A percentile compares a stretch with the other conserved stretches of the same genome.
phyloP scores from a whole-genome alignment of 2,329 filamentous ascomycete genomes.

The Aspergillus fumigatus region DNA sequence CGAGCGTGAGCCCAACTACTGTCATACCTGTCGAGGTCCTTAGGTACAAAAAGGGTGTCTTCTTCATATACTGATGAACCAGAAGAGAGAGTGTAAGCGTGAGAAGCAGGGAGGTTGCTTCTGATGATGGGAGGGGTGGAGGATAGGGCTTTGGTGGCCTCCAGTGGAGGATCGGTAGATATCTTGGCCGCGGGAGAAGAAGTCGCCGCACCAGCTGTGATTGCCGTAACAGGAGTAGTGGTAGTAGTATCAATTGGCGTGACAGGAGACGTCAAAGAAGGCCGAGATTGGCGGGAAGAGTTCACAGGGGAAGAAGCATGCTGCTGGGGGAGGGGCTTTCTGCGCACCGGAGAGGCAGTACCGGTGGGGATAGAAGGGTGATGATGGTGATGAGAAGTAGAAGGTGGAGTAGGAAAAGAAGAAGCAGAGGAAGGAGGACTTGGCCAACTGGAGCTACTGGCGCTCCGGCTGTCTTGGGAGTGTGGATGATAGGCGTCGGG shows the following conservation, averaged over 20 bases:
- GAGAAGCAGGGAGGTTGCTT: conserved; percentile 11
- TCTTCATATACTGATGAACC: conserved; percentile 25
- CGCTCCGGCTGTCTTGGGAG: conserved; percentile 5
- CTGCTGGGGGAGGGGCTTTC: conserved; percentile 52
- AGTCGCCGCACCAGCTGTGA: not conserved
- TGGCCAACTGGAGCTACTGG: conserved; percentile 13
- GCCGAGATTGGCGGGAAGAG: conserved; percentile 13
- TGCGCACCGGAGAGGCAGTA: conserved; percentile 43
- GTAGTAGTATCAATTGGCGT: not conserved
- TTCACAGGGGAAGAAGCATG: conserved; percentile 40
- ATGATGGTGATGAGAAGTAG: conserved; percentile 5
- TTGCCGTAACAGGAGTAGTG: not conserved
- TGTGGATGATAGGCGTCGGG: conserved; percentile 14
- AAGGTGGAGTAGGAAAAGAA: conserved; percentile 10
- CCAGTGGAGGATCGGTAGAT: conserved; percentile 9
- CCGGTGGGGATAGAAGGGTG: conserved; percentile 30
- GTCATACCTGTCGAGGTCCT: conserved; percentile 39
- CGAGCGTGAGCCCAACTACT: conserved; percentile 5
- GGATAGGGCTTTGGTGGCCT: not conserved
- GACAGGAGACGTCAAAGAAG: conserved; percentile 19
- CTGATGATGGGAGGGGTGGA: not conserved
- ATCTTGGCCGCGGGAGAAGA: conserved; percentile 23
- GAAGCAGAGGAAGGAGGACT: conserved; percentile 15
- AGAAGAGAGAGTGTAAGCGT: conserved; percentile 18
- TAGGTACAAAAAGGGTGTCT: conserved; percentile 28